A percentile compares a stretch with the other conserved stretches of the same genome.
Conservation (phyloP, 225 moss, liverwort and hornwort species). For the Lunularia cruciata region DNA sequence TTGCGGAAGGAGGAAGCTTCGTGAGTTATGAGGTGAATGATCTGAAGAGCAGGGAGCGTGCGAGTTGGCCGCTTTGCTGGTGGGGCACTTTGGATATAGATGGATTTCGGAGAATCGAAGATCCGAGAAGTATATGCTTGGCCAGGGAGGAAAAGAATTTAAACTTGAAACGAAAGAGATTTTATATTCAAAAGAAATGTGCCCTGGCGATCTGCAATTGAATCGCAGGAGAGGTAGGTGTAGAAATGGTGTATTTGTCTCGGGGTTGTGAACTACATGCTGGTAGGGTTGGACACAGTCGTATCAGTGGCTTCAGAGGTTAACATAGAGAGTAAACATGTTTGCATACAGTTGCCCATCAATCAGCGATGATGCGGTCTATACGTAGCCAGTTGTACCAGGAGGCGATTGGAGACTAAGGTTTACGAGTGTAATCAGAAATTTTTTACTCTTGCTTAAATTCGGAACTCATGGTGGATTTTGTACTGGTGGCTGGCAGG, state of each 20-base stretch:
- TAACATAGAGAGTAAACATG: neutral
- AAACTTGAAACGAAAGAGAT: neutral
- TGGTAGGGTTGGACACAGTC: neutral
- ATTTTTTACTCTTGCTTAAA: too few relatives aligned
- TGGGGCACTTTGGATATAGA: neutral
- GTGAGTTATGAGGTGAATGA: too few relatives aligned
- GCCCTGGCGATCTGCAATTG: neutral
- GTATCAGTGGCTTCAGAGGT: neutral
- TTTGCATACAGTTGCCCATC: neutral
- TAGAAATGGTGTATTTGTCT: neutral
- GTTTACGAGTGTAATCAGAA: too few relatives aligned
- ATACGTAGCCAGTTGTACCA: neutral
- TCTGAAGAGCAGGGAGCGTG: too few relatives aligned
- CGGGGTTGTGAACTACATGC: neutral
- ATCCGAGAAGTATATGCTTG: neutral
- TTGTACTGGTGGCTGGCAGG: slow-evolving; percentile 9
- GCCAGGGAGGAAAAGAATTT: neutral
- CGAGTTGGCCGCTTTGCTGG: too few relatives aligned
- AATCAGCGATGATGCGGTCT: too few relatives aligned
- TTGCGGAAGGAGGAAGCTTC: too few relatives aligned
- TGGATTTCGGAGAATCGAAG: neutral
- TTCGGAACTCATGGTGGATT: neutral
- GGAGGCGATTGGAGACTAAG: neutral
- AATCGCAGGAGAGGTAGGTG: slow-evolving; percentile 5
- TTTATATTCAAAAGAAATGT: neutral